phyloP scores from a whole-genome alignment of 306 rosid species.

The Dalbergia cultrata region DNA sequence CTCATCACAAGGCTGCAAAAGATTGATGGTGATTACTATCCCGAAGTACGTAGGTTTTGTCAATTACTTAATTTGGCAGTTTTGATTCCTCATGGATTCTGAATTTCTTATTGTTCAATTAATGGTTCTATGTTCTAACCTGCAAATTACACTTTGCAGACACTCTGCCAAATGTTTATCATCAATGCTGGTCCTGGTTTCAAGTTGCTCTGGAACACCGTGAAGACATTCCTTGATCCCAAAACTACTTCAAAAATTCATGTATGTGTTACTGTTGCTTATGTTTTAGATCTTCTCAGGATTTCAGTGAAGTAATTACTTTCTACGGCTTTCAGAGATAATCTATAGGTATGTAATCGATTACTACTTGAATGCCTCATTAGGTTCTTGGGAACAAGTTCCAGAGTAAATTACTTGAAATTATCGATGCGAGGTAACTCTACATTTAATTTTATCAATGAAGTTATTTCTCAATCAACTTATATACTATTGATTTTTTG shows the following conservation, averaged over 20 bases:
- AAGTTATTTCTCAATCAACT: conserved; percentile 33
- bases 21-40: conserved; percentile 90
- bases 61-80: not conserved
- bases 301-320: conserved; percentile 28
- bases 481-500: not conserved
- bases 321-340: conserved; percentile 33
- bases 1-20: conserved; percentile 79
- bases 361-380: conserved; percentile 41
- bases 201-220: conserved; percentile 84
- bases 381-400: conserved; percentile 89
- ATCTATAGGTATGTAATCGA: conserved; percentile 14
- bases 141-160: conserved; percentile 61
- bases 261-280: conserved; percentile 58
- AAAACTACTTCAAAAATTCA: conserved; percentile 81
- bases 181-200: conserved; percentile 95
- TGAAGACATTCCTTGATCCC: conserved; percentile 88
- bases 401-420: conserved; percentile 78
- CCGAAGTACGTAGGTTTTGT: conserved; percentile 71
- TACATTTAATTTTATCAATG: conserved; percentile 19
- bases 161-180: conserved; percentile 81
- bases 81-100: conserved; percentile 24
- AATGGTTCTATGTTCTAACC: conserved; percentile 32
- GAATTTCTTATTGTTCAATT: conserved; percentile 17
- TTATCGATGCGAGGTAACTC: conserved; percentile 75
- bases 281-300: not conserved